A percentile compares a stretch with the other conserved stretches of the same genome.
These are phyloP conservation scores for Quercus agrifolia DNA, from an alignment of 306 rosid species.

Conservation along the genomic window DNA sequence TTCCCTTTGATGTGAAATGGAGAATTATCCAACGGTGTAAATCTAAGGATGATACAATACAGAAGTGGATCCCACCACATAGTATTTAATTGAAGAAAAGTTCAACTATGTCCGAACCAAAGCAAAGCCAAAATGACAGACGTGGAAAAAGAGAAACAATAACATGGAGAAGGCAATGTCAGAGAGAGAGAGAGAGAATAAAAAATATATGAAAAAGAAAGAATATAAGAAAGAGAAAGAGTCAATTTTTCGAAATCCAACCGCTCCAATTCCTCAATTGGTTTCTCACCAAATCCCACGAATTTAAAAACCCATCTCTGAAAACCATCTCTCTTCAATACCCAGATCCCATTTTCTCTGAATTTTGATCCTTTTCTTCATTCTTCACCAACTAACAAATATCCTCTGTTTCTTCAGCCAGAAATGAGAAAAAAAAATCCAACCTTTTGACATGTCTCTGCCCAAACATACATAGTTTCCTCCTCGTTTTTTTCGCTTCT, in stretches of 20 bases:
- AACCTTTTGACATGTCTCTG: not conserved
- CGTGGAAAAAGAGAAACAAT: slow-evolving; percentile 10
- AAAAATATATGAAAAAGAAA: too few relatives aligned
- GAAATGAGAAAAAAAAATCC: not conserved
- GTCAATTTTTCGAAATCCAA: slow-evolving; percentile 42
- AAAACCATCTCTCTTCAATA: slow-evolving; percentile 21
- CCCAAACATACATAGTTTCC: not conserved
- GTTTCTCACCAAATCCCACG: slow-evolving; percentile 51
- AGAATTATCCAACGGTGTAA: slow-evolving; percentile 2
- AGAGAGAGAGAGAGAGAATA: not conserved
- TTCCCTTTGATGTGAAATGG: not conserved
- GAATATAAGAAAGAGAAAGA: slow-evolving; percentile 1
- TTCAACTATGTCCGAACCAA: slow-evolving; percentile 12
- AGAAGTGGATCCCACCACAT: slow-evolving; percentile 15
- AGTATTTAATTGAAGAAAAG: slow-evolving; percentile 3
- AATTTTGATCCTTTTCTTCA: slow-evolving; percentile 18
- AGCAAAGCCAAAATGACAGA: not conserved
- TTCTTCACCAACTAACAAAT: not conserved
- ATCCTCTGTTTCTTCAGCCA: slow-evolving; percentile 19
- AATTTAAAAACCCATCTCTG: slow-evolving; percentile 36
- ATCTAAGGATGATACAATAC: not conserved
- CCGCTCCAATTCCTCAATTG: slow-evolving; percentile 50
- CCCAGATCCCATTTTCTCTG: slow-evolving; percentile 38
- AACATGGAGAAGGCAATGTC: not conserved
- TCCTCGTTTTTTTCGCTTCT: not conserved